phyloP scores from a whole-genome alignment of 805 yeast genomes.

The Cyberlindnera americana region DNA sequence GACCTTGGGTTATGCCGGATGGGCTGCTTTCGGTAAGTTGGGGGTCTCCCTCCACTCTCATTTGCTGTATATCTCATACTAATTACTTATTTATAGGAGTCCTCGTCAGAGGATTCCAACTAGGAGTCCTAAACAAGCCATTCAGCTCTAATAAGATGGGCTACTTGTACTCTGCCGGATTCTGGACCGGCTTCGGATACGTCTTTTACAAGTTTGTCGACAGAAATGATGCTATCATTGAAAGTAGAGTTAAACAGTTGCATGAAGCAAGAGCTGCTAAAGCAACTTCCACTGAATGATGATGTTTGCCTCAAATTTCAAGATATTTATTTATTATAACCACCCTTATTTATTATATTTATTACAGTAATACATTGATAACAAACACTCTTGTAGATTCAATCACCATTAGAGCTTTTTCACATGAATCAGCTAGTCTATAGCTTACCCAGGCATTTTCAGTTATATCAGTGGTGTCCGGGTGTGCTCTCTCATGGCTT shows the following conservation, averaged over 20 bases:
- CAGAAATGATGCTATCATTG: constrained; percentile 35
- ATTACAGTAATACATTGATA: no score
- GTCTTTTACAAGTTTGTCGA: constrained; percentile 36
- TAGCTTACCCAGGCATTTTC: no score
- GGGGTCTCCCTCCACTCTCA: background rate
- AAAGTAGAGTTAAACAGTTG: constrained; percentile 34
- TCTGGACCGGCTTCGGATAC: constrained; percentile 42
- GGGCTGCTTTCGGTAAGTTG: constrained; percentile 37
- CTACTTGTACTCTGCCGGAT: constrained; percentile 40
- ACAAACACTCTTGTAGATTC: background rate
- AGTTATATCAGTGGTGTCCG: no score
- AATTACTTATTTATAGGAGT: constrained; percentile 29
- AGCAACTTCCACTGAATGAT: constrained; percentile 9
- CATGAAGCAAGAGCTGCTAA: constrained; percentile 35
- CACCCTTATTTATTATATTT: background rate
- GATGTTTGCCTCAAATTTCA: no score
- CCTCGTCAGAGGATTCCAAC: constrained; percentile 41
- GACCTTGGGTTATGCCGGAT: constrained; percentile 31
- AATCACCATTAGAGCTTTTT: background rate
- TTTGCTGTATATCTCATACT: background rate
- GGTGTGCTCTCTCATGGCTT: no score
- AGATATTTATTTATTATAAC: background rate
- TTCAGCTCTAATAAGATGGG: constrained; percentile 36
- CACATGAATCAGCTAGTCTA: no score
- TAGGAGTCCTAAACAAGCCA: constrained; percentile 41